phyloP scores from a whole-genome alignment of 1,139 yeast genomes.

The Sugiyamaella novakii region DNA sequence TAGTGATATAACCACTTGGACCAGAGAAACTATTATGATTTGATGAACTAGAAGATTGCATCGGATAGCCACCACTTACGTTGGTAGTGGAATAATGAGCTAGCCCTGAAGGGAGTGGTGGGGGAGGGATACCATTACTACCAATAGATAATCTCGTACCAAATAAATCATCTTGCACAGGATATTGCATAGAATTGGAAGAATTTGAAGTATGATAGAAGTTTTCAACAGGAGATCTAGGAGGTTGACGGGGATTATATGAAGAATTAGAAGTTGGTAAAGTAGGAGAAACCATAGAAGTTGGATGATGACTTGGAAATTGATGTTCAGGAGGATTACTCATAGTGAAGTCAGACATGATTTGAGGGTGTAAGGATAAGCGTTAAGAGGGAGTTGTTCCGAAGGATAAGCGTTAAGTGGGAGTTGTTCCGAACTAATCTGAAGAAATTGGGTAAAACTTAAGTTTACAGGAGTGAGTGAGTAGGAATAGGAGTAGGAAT shows the following conservation, averaged over 20 bases:
- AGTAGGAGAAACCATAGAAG: conserved; percentile 11
- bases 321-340: conserved; percentile 23
- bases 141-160: conserved; percentile 10
- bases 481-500: not conserved
- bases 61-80: conserved; percentile 4
- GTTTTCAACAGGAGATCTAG: conserved; percentile 23
- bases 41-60: conserved; percentile 9
- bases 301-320: conserved; percentile 11
- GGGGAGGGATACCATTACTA: conserved; percentile 1
- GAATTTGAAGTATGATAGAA: conserved; percentile 18
- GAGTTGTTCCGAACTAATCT: too few relatives aligned
- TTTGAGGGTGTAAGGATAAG: not conserved
- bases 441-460: too few relatives aligned
- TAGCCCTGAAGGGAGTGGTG: conserved; percentile 8
- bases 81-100: conserved; percentile 12
- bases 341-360: conserved; percentile 22
- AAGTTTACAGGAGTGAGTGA: not conserved
- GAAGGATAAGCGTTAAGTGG: too few relatives aligned
- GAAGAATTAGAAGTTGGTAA: conserved; percentile 8
- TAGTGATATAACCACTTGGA: conserved; percentile 6
- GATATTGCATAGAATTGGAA: conserved; percentile 9
- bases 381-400: not conserved
- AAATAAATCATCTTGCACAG: conserved; percentile 16
- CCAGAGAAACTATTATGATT: conserved; percentile 7
- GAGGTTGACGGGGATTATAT: conserved; percentile 22